Evolutionary conservation across 768 basidiomycete species (phyloP).

Genomic region (Lactarius indigo): DNA sequence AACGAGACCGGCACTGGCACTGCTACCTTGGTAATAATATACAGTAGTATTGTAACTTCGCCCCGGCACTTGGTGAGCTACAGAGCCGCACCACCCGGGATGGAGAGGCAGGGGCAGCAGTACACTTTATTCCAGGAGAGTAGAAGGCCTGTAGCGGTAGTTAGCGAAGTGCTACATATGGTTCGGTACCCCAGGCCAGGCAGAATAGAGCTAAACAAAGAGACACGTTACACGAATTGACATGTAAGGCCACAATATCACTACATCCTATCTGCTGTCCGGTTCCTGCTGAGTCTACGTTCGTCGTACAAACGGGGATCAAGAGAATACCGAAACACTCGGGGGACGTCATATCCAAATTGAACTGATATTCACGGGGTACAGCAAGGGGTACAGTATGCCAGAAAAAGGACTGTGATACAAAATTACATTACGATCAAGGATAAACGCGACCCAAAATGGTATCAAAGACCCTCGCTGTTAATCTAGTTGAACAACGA

Average conservation of each 20-base stretch:
- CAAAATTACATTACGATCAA: neutral
- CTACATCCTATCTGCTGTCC: neutral
- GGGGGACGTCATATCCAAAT: no score
- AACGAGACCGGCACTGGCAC: no score
- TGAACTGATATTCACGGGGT: neutral
- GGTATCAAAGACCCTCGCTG: neutral
- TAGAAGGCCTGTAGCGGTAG: no score
- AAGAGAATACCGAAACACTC: neutral
- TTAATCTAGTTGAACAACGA: conserved; percentile 7
- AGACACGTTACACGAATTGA: neutral
- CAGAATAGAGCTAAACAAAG: neutral
- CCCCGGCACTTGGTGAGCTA: no score
- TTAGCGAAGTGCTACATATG: neutral
- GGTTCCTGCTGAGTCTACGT: neutral
- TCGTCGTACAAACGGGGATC: neutral
- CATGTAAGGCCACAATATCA: no score
- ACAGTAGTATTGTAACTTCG: no score
- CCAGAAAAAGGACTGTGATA: neutral
- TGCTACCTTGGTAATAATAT: no score
- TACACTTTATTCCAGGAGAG: no score
- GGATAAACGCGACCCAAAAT: neutral
- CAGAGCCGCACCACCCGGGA: no score
- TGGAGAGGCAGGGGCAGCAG: no score
- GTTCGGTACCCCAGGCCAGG: neutral
- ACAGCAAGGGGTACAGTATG: no score